Evolutionary conservation across 2,329 filamentous ascomycete genomes (phyloP), one percentile per base, ranked within the genome.

Genomic region (Trichoderma endophyticum): DNA sequence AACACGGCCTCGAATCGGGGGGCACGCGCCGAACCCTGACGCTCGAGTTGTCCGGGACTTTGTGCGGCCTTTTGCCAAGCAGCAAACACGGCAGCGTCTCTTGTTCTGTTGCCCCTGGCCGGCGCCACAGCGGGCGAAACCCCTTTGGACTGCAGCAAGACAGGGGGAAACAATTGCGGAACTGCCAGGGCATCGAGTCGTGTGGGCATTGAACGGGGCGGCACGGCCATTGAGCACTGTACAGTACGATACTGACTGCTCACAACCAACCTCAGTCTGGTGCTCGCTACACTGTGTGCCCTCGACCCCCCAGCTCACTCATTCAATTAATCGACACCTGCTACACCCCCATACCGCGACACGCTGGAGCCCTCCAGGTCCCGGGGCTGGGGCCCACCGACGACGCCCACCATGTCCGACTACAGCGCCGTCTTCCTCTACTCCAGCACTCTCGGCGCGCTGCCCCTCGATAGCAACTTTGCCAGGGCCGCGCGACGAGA

Each of bases 71-170:
- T 28, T 56, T 65, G 62, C 66, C 34, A 69, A 60, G 34, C 43
- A 21, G 36, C 26, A 30, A 26, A 39, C 30, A 39, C 24, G 43
- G 54, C 66, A 26, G 34, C 34, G 48, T 48, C 26, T 54, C 15
- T 18, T 18, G 15, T 39, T 39, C 15, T 39, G 36, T 7, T 28
- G 57, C 67, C 67, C 67, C 67, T 70, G 67, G 60, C 57, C 28
- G 67, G 67, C 67, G 67, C 67, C 59, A 70, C 67, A 70, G 59
- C 60, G 60, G 67, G 43, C 54, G 70, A 60, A 66, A 48, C 64
- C 71, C 71, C 71, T 60, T 72, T 56, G 56, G 60, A 54, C 51
- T 70, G 71, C 71, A 72, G 71, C 65, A 65, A 32, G 60, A 60
- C 48, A 66, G 66, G 65, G 57, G 59, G 43, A 48, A 39, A 39